Conservation (phyloP, 805 yeast species). For the Suhomyces sp. region DNA sequence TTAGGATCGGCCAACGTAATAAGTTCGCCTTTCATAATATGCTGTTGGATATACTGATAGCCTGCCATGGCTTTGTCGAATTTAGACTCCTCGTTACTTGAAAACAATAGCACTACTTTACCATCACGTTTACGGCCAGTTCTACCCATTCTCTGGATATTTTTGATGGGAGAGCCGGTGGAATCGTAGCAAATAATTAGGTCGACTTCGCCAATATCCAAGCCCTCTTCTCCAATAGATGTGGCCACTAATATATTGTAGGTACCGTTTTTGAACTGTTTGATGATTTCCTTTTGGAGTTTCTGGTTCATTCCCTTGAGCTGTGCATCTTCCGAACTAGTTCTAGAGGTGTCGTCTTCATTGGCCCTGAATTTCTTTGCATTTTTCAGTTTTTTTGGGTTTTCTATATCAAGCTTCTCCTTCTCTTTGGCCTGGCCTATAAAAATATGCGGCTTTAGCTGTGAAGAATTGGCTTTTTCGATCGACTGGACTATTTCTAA, state of each 20-base stretch:
- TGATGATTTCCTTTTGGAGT: conserved; percentile 74
- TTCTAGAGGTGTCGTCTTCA: conserved; percentile 25
- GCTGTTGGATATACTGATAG: conserved; percentile 72
- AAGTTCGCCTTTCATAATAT: conserved; percentile 50
- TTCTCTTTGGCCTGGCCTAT: conserved; percentile 87
- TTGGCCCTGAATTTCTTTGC: conserved; percentile 36
- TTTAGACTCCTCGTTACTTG: conserved; percentile 74
- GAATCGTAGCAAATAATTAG: conserved; percentile 90
- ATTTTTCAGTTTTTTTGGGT: conserved; percentile 37
- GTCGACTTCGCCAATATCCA: conserved; percentile 98
- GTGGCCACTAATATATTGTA: conserved; percentile 89
- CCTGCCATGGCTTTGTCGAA: conserved; percentile 83
- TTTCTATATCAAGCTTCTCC: conserved; percentile 62
- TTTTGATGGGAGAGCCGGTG: conserved; percentile 88
- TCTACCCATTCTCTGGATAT: conserved; percentile 95
- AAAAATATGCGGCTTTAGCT: conserved; percentile 69
- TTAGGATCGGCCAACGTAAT: conserved; percentile 49
- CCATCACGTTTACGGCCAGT: conserved; percentile 97
- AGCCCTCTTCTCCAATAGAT: conserved; percentile 97
- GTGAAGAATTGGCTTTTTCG: conserved; percentile 32
- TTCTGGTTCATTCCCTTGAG: conserved; percentile 87
- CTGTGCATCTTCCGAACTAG: conserved; percentile 75
- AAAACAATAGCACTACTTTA: conserved; percentile 66
- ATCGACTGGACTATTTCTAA: conserved; percentile 72
- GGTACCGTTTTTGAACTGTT: conserved; percentile 66